A percentile compares a stretch with the other conserved stretches of the same genome.
Conservation (phyloP, 2,329 filamentous ascomycete genomes). For the Scedosporium dehoogii region DNA sequence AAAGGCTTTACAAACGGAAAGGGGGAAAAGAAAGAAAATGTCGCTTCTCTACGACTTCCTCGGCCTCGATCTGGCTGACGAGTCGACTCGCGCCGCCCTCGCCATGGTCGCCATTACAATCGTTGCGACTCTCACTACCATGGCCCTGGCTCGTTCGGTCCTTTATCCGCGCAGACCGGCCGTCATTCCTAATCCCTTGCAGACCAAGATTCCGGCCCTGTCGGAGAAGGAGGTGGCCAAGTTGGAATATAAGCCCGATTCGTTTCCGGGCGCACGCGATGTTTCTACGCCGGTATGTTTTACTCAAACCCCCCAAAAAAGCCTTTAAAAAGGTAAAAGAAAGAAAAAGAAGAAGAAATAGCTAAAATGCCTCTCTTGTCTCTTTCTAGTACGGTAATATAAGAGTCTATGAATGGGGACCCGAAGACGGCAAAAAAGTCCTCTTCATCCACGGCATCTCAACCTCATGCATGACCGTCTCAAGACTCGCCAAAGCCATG, state of each 20-base stretch:
- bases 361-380: neutral
- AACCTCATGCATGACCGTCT: conserved; percentile 67
- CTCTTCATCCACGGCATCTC: conserved; percentile 76
- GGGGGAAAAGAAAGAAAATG: neutral
- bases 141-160: conserved; percentile 22
- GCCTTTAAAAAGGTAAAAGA: neutral
- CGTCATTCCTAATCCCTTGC: conserved; percentile 34
- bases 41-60: neutral
- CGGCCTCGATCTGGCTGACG: neutral
- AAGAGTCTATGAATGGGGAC: conserved; percentile 75
- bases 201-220: conserved; percentile 25
- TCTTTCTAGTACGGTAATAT: conserved; percentile 55
- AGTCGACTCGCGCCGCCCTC: neutral
- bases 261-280: conserved; percentile 63
- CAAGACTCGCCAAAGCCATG: conserved; percentile 55
- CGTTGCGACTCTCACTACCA: conserved; percentile 28
- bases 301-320: neutral
- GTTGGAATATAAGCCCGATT: conserved; percentile 53
- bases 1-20: neutral
- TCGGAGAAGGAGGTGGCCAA: conserved; percentile 24
- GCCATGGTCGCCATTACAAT: conserved; percentile 27
- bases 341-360: neutral
- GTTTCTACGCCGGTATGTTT: conserved; percentile 51
- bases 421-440: conserved; percentile 61
- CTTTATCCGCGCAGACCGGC: conserved; percentile 30